phyloP scores from a whole-genome alignment of 352 stramenopile species.

The Aphanomyces invadans region DNA sequence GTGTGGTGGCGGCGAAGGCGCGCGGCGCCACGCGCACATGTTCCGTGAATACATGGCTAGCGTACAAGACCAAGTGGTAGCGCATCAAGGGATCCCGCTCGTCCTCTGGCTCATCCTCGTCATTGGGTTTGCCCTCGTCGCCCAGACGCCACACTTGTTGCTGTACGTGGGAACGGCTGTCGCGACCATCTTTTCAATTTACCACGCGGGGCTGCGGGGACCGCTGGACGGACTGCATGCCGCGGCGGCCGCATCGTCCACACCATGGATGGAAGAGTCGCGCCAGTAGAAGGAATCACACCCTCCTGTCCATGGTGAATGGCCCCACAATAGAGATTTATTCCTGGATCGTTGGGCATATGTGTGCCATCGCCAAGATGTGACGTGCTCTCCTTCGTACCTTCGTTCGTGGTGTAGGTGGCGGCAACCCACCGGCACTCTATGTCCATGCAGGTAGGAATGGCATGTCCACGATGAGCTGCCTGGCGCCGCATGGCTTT shows the following conservation, averaged over 20 bases:
- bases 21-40: slow-evolving; percentile 60
- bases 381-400: no score
- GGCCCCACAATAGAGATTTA: slow-evolving; percentile 9
- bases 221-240: not conserved
- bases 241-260: not conserved
- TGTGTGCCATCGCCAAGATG: no score
- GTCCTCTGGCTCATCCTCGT: slow-evolving; percentile 19
- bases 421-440: no score
- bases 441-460: no score
- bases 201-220: slow-evolving; percentile 9
- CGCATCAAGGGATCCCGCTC: slow-evolving; percentile 3
- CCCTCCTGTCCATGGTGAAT: no score
- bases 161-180: slow-evolving; percentile 12
- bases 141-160: not conserved
- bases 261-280: slow-evolving; percentile 19
- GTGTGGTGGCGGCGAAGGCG: slow-evolving; percentile 69
- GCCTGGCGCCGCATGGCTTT: no score
- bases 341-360: no score
- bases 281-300: not conserved
- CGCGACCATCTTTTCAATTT: not conserved
- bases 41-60: slow-evolving; percentile 62
- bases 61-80: slow-evolving; percentile 15
- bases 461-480: no score
- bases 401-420: no score
- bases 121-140: not conserved